These are phyloP conservation scores for Gliomastix tumulicola DNA, from an alignment of 2,329 filamentous ascomycete species.

Conservation along the genomic window DNA sequence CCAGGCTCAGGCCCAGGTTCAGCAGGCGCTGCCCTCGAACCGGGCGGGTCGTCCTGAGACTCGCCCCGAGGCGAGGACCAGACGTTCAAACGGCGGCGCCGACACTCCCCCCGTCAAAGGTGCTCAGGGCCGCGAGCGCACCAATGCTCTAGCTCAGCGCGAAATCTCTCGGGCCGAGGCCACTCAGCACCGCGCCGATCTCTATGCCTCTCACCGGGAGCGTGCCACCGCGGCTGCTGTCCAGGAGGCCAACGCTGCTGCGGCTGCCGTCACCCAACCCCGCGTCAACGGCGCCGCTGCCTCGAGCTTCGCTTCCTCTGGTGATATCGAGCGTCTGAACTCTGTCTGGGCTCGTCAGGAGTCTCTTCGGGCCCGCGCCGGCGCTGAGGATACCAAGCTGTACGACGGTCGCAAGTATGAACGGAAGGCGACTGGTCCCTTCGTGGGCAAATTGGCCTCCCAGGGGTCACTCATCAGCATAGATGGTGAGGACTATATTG, in stretches of 20 bases:
- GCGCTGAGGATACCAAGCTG: conserved; percentile 46
- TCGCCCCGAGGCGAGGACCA: neutral
- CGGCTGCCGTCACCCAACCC: conserved; percentile 14
- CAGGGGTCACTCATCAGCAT: conserved; percentile 56
- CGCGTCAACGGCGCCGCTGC: conserved; percentile 13
- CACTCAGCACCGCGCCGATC: conserved; percentile 41
- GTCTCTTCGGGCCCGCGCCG: conserved; percentile 32
- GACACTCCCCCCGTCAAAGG: neutral
- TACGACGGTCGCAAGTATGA: conserved; percentile 56
- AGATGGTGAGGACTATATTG: conserved; percentile 60
- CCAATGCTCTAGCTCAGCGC: conserved; percentile 40
- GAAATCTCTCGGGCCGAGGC: conserved; percentile 46
- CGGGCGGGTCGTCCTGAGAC: neutral
- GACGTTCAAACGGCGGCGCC: neutral
- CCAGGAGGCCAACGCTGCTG: conserved; percentile 10
- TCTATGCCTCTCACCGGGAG: conserved; percentile 34
- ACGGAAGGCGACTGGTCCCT: conserved; percentile 52
- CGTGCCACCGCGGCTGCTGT: conserved; percentile 22
- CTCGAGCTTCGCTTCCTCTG: conserved; percentile 32
- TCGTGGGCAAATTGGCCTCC: conserved; percentile 56
- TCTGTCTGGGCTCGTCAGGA: conserved; percentile 50
- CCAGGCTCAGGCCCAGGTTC: neutral
- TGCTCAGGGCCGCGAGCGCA: conserved; percentile 8
- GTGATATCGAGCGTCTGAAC: conserved; percentile 44
- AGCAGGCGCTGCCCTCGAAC: too few species aligned